Conservation (phyloP, 2,329 filamentous ascomycete genomes). For the Lasiodiplodia citricola region DNA sequence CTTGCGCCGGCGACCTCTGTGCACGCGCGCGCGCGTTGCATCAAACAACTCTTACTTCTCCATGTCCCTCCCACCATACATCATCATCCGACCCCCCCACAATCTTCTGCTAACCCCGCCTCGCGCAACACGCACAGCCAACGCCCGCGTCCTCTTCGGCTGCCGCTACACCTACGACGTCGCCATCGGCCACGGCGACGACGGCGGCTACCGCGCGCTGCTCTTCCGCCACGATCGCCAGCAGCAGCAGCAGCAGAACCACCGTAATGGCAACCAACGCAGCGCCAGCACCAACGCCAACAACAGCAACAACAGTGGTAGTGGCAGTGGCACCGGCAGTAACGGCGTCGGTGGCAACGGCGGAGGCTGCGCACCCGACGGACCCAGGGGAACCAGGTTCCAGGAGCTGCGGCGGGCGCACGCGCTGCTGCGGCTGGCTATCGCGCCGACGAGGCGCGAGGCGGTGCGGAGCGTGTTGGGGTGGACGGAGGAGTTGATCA, state of each 20-base stretch:
- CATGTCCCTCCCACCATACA: background rate
- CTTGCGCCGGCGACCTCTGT: no score
- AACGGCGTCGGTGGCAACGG: background rate
- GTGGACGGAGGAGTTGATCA: background rate
- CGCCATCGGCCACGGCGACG: slow-evolving; percentile 5
- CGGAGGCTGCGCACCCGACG: background rate
- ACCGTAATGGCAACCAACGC: background rate
- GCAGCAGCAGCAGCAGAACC: no score
- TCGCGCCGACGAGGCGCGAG: background rate
- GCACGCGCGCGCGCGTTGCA: no score
- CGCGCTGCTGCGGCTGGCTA: slow-evolving; percentile 1
- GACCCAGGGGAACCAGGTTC: background rate
- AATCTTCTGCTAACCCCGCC: background rate
- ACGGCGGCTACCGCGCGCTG: slow-evolving; percentile 6
- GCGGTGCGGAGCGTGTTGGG: slow-evolving; percentile 1
- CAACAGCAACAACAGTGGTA: background rate
- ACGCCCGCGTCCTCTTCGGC: slow-evolving; percentile 7
- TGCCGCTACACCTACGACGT: slow-evolving; percentile 6
- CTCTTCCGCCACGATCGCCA: background rate
- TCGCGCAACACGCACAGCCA: background rate
- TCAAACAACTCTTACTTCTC: background rate
- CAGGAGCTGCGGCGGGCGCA: background rate
- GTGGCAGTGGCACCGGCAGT: no score
- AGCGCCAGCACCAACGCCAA: no score
- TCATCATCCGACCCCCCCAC: background rate